Evolutionary conservation across 176 grass and related monocot genomes (phyloP).

Genomic region (Carex littledalei): DNA sequence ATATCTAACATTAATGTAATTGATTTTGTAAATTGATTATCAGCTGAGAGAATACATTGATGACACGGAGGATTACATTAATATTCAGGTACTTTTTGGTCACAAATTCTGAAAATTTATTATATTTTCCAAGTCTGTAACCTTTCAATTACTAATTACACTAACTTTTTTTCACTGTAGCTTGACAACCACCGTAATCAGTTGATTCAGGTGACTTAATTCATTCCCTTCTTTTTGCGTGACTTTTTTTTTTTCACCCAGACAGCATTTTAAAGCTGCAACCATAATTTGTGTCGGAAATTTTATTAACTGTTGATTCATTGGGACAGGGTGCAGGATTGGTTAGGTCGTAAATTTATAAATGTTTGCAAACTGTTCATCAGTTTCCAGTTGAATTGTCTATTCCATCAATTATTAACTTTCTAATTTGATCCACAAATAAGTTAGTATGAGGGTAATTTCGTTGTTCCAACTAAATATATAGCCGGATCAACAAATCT

Average conservation of each 20-base stretch:
- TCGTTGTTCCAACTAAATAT: not conserved
- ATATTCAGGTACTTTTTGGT: conserved; percentile 70
- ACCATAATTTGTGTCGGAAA: not conserved
- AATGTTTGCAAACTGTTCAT: not conserved
- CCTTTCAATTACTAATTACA: not conserved
- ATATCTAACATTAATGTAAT: not conserved
- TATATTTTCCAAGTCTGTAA: conserved; percentile 13
- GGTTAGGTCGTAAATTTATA: not conserved
- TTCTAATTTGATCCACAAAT: not conserved
- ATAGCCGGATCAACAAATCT: not conserved
- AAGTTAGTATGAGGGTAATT: not conserved
- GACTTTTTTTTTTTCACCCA: not conserved
- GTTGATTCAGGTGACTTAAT: conserved; percentile 84
- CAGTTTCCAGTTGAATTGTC: not conserved
- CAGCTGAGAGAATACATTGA: conserved; percentile 98
- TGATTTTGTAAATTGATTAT: conserved; percentile 26
- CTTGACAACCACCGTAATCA: conserved; percentile 99
- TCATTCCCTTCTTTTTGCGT: not conserved
- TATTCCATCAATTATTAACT: not conserved
- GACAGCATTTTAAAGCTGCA: not conserved
- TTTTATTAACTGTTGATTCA: not conserved
- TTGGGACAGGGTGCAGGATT: not conserved
- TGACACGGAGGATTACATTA: conserved; percentile 99
- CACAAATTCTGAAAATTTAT: conserved; percentile 3
- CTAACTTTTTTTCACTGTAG: conserved; percentile 29